These are phyloP conservation scores for Malus hybrid DNA, from an alignment of 331 rosid genomes.

Conservation along the genomic window DNA sequence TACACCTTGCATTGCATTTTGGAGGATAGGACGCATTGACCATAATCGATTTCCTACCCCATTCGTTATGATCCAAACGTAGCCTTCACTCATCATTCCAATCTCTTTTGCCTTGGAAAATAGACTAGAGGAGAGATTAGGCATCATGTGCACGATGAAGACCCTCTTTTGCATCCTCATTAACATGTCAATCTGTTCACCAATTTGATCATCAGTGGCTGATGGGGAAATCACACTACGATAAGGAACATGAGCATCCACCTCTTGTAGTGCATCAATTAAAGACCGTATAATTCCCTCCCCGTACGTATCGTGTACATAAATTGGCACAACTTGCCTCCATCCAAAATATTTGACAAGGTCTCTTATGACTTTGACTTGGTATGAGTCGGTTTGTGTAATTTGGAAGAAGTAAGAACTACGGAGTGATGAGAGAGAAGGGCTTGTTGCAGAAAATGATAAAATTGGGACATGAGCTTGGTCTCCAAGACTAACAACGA, in stretches of 20 bases:
- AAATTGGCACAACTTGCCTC: conserved; percentile 26
- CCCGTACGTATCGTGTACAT: conserved; percentile 27
- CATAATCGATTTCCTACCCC: neutral
- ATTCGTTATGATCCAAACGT: conserved; percentile 18
- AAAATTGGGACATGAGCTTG: neutral
- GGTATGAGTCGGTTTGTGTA: conserved; percentile 18
- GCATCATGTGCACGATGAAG: conserved; percentile 21
- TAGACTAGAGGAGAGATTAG: neutral
- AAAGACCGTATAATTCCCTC: conserved; percentile 25
- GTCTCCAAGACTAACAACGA: no score
- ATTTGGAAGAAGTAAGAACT: conserved; percentile 25
- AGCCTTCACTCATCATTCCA: conserved; percentile 30
- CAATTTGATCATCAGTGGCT: conserved; percentile 11
- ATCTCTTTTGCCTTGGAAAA: conserved; percentile 18
- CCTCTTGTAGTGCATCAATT: conserved; percentile 21
- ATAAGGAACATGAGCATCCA: conserved; percentile 13
- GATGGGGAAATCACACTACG: conserved; percentile 13
- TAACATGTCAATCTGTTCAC: conserved; percentile 15
- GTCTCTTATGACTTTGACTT: conserved; percentile 19
- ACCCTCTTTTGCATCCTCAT: conserved; percentile 24
- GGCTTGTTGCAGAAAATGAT: conserved; percentile 30
- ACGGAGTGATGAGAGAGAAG: conserved; percentile 1
- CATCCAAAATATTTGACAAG: conserved; percentile 25
- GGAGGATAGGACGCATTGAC: neutral
- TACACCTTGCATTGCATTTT: conserved; percentile 25